Conservation (phyloP, 352 stramenopile species). For the Pythium volutum region DNA sequence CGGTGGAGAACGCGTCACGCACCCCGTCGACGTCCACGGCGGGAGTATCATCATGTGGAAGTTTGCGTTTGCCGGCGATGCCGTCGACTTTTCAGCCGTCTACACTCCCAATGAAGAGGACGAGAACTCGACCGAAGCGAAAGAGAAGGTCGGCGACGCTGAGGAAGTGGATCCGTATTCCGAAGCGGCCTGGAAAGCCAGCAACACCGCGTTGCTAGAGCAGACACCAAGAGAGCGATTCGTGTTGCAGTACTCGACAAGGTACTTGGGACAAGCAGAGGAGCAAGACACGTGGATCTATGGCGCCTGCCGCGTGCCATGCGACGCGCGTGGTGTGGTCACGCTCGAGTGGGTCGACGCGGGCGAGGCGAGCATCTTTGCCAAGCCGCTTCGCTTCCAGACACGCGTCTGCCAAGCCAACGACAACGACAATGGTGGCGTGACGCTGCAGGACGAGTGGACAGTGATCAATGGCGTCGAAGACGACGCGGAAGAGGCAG, state of each 20-base stretch:
- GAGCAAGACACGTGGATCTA: conserved; percentile 20
- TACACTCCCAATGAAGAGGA: conserved; percentile 2
- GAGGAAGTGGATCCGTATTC: conserved; percentile 19
- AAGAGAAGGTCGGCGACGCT: too few relatives aligned
- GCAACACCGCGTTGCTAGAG: not conserved
- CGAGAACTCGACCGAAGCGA: not conserved
- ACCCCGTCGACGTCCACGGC: not conserved
- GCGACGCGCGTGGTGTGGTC: conserved; percentile 17
- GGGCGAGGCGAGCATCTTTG: conserved; percentile 41
- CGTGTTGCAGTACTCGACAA: conserved; percentile 31
- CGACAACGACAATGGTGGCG: conserved; percentile 22
- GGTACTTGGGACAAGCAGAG: not conserved
- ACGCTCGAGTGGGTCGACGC: conserved; percentile 45
- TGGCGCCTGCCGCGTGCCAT: conserved; percentile 28
- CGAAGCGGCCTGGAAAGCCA: conserved; percentile 3
- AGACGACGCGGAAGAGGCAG: conserved; percentile 4
- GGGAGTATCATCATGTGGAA: conserved; percentile 32
- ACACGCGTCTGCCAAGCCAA: conserved; percentile 21
- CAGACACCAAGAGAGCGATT: not conserved
- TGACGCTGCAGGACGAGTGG: not conserved
- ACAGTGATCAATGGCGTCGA: conserved; percentile 17
- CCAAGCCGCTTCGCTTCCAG: conserved; percentile 39
- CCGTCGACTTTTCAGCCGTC: conserved; percentile 29
- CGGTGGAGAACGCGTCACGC: not conserved
- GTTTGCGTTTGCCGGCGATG: conserved; percentile 32